Conservation (phyloP, 345 rosid species). For the Jatropha curcas region DNA sequence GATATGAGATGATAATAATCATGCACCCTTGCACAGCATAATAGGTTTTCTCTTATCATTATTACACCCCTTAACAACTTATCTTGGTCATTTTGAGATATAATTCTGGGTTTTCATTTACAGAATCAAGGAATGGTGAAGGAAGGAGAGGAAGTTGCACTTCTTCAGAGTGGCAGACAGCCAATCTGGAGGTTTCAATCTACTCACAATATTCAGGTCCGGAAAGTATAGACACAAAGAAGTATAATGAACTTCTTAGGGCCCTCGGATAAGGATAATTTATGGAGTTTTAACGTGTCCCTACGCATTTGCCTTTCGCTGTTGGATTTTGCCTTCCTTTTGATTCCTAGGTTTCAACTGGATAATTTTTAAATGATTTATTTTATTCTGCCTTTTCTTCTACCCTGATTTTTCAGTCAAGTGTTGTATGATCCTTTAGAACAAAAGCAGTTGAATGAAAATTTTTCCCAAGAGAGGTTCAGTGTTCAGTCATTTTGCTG, state of each 20-base stretch:
- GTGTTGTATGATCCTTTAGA: not conserved
- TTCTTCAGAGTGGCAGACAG: constrained; percentile 85
- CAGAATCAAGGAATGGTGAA: constrained; percentile 97
- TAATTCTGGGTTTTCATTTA: constrained; percentile 9
- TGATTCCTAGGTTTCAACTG: not conserved
- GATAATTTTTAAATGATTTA: not conserved
- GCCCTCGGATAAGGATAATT: not conserved
- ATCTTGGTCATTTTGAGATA: not conserved
- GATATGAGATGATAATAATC: too few species aligned
- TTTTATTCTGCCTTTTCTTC: not conserved
- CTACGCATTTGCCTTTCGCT: not conserved
- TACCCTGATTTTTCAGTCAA: not conserved
- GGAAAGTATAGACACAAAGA: constrained; percentile 53
- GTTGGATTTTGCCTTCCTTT: not conserved
- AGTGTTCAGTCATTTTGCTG: too few species aligned
- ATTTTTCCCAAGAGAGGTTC: not conserved
- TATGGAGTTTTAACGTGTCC: not conserved
- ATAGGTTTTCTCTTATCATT: too few species aligned
- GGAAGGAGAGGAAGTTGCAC: constrained; percentile 92
- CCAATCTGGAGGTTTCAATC: constrained; percentile 98
- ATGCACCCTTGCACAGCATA: too few species aligned
- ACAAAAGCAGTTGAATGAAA: constrained; percentile 13
- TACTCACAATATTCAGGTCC: constrained; percentile 95
- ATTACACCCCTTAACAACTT: too few species aligned
- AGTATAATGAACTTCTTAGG: not conserved